Evolutionary conservation across 2,329 filamentous ascomycete genomes (phyloP).

Genomic region (Grosmannia clavigera): DNA sequence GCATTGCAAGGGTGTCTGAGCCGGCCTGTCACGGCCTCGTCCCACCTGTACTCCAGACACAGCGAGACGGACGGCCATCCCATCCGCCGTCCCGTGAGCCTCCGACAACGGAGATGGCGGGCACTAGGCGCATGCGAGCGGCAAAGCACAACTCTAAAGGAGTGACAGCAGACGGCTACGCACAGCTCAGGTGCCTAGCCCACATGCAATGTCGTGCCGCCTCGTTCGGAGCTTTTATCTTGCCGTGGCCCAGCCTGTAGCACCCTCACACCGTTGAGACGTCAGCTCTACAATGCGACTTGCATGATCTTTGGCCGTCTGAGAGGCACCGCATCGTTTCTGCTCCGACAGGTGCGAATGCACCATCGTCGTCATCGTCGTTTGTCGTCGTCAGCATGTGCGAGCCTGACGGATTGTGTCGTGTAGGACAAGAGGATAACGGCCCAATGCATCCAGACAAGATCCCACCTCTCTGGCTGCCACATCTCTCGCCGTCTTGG

Average conservation of each 20-base stretch:
- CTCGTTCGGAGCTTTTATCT: background rate
- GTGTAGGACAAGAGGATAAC: background rate
- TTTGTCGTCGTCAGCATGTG: background rate
- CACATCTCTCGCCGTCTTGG: background rate
- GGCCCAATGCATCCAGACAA: background rate
- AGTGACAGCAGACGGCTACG: background rate
- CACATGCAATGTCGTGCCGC: no score
- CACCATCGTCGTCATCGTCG: background rate
- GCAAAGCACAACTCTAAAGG: background rate
- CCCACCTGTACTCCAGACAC: background rate
- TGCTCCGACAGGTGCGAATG: background rate
- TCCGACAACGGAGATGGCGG: background rate
- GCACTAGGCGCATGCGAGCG: background rate
- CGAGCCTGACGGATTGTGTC: background rate
- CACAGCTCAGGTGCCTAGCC: background rate
- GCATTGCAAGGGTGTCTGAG: background rate
- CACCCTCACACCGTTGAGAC: background rate
- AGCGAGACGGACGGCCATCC: background rate
- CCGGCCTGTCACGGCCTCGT: background rate
- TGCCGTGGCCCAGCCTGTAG: background rate
- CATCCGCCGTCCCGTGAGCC: background rate
- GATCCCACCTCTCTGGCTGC: background rate
- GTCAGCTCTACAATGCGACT: background rate
- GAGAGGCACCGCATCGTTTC: background rate
- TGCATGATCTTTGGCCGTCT: background rate